These are phyloP conservation scores for Debaryomyces udenii DNA, from an alignment of 1,139 yeast species.

Conservation along the genomic window DNA sequence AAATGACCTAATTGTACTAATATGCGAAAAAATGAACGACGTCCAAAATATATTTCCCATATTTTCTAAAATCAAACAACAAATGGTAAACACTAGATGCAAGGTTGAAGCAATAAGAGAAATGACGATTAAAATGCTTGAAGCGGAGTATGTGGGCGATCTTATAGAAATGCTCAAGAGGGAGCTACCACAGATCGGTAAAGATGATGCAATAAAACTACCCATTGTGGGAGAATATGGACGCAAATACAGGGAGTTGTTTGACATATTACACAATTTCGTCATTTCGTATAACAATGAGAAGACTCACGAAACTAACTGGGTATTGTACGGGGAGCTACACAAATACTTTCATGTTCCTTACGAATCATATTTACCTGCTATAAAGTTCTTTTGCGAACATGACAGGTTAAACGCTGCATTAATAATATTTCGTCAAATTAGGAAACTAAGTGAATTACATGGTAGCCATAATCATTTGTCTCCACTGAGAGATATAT, in stretches of 20 bases:
- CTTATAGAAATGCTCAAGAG: conserved; percentile 59
- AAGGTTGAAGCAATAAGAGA: conserved; percentile 49
- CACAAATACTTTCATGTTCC: conserved; percentile 64
- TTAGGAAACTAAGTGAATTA: conserved; percentile 58
- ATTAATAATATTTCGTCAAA: conserved; percentile 62
- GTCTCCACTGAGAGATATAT: conserved; percentile 73
- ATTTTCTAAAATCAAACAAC: conserved; percentile 42
- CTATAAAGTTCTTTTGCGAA: conserved; percentile 62
- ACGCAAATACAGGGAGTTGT: conserved; percentile 32
- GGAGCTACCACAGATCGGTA: conserved; percentile 57
- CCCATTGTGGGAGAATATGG: conserved; percentile 33
- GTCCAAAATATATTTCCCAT: conserved; percentile 33
- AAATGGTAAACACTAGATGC: conserved; percentile 32
- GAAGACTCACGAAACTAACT: conserved; percentile 51
- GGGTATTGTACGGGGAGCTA: conserved; percentile 65
- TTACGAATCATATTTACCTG: conserved; percentile 59
- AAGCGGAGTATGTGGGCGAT: conserved; percentile 56
- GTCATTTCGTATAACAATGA: conserved; percentile 46
- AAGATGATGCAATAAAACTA: conserved; percentile 30
- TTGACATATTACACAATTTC: conserved; percentile 49
- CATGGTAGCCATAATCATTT: conserved; percentile 47
- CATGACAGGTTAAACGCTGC: conserved; percentile 66
- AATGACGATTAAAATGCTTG: conserved; percentile 49
- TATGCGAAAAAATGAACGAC: conserved; percentile 23
- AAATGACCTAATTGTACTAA: conserved; percentile 33